These are phyloP conservation scores for Moesziomyces globuligerus DNA, from an alignment of 1,284 basidiomycete genomes.

Conservation along the genomic window DNA sequence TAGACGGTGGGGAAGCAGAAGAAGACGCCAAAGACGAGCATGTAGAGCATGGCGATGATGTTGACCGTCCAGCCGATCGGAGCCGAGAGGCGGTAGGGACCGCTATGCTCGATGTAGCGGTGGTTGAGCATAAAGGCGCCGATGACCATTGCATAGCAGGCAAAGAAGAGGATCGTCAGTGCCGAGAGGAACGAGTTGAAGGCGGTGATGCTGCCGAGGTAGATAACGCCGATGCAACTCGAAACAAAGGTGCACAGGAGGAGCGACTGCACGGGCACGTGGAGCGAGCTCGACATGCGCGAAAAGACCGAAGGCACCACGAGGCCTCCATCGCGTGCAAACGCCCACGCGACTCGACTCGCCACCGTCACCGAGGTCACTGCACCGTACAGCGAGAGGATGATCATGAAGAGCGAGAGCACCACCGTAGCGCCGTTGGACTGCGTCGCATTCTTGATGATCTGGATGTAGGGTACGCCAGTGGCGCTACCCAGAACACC, in stretches of 20 bases:
- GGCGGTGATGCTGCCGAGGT: slow-evolving; percentile 33
- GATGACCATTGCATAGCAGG: slow-evolving; percentile 31
- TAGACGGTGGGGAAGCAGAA: slow-evolving; percentile 37
- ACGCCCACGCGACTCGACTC: slow-evolving; percentile 33
- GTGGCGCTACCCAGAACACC: slow-evolving; percentile 24
- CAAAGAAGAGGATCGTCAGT: slow-evolving; percentile 36
- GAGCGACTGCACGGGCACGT: slow-evolving; percentile 27
- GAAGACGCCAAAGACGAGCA: slow-evolving; percentile 29
- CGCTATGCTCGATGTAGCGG: slow-evolving; percentile 21
- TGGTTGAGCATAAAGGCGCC: slow-evolving; percentile 32
- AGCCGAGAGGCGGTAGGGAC: slow-evolving; percentile 20
- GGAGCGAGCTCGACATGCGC: slow-evolving; percentile 20
- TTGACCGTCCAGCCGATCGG: slow-evolving; percentile 22
- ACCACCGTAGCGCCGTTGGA: slow-evolving; percentile 35
- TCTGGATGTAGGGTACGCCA: slow-evolving; percentile 31
- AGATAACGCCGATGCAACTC: slow-evolving; percentile 37
- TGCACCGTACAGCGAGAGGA: slow-evolving; percentile 31
- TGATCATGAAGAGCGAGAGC: slow-evolving; percentile 32
- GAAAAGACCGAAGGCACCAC: slow-evolving; percentile 16
- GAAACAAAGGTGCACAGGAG: slow-evolving; percentile 26
- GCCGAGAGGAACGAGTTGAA: slow-evolving; percentile 41
- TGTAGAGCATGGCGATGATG: slow-evolving; percentile 25
- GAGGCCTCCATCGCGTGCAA: slow-evolving; percentile 33
- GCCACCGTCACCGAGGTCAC: slow-evolving; percentile 29
- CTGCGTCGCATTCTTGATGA: slow-evolving; percentile 28